Conservation (phyloP, 129 eudicot species). For the Deinandra increscens region DNA sequence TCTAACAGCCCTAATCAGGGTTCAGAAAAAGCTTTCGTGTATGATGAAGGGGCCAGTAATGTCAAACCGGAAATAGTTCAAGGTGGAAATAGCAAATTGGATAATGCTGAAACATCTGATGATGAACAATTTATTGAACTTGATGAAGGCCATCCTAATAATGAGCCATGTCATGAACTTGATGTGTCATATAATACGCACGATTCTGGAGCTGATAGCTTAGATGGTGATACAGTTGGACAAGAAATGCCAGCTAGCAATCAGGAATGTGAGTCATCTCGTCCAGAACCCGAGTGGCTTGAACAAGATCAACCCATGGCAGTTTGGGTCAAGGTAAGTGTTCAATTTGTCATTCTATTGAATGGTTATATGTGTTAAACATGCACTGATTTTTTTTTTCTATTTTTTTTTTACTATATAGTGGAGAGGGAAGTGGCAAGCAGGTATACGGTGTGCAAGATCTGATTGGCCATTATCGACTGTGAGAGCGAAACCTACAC, state of each 20-base stretch:
- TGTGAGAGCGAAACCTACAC: constrained; percentile 90
- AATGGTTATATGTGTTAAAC: not conserved
- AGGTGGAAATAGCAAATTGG: constrained; percentile 40
- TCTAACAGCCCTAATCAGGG: constrained; percentile 52
- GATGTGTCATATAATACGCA: constrained; percentile 46
- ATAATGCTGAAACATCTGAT: constrained; percentile 49
- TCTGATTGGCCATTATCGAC: constrained; percentile 93
- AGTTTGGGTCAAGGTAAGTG: constrained; percentile 93
- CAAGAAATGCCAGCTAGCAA: constrained; percentile 42
- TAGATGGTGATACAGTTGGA: constrained; percentile 47
- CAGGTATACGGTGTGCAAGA: constrained; percentile 88
- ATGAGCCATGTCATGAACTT: constrained; percentile 40
- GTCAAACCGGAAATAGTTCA: constrained; percentile 36
- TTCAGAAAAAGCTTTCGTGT: constrained; percentile 41
- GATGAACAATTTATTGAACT: constrained; percentile 38
- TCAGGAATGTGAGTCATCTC: constrained; percentile 51
- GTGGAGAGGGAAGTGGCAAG: constrained; percentile 99
- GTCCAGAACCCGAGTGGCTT: constrained; percentile 45
- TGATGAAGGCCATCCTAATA: constrained; percentile 50
- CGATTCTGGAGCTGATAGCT: constrained; percentile 64
- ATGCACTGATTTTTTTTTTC: not conserved
- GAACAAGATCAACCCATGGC: constrained; percentile 75
- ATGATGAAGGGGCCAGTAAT: constrained; percentile 44
- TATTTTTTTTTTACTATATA: constrained; percentile 25
- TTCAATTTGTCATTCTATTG: not conserved